These are phyloP conservation scores for Rhodotorula sp. DNA, from an alignment of 1,284 basidiomycete genomes.

Conservation along the genomic window DNA sequence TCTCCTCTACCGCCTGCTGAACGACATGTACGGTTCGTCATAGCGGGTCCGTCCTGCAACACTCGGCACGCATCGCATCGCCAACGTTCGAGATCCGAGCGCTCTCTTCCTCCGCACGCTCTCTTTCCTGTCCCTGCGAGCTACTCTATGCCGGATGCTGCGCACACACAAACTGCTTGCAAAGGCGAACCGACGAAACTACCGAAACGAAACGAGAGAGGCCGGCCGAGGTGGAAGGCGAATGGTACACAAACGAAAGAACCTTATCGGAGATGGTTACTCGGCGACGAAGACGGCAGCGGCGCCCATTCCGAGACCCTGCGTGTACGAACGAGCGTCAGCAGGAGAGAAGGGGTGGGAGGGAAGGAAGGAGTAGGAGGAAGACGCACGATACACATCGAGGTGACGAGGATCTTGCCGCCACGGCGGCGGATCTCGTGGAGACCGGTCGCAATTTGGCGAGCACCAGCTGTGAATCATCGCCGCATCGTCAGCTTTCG, in stretches of 20 bases:
- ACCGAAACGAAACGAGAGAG: too few relatives aligned
- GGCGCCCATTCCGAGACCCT: slow-evolving; percentile 68
- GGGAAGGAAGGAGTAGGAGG: background rate
- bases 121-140: too few relatives aligned
- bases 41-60: slow-evolving; percentile 1
- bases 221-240: too few relatives aligned
- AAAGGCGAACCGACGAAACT: too few relatives aligned
- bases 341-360: background rate
- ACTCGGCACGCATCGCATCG: background rate
- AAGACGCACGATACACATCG: slow-evolving; percentile 58
- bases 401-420: slow-evolving; percentile 76
- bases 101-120: too few relatives aligned
- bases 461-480: slow-evolving; percentile 65
- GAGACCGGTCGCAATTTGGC: slow-evolving; percentile 83
- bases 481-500: slow-evolving; percentile 52
- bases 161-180: too few relatives aligned
- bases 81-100: background rate
- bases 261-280: slow-evolving; percentile 1
- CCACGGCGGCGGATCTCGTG: slow-evolving; percentile 73
- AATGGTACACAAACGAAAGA: too few relatives aligned
- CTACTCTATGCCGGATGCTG: too few relatives aligned
- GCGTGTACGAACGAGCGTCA: too few relatives aligned
- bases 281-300: slow-evolving; percentile 69
- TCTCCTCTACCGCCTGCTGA: slow-evolving; percentile 34
- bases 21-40: slow-evolving; percentile 38